Base-by-base conservation (phyloP, 352 stramenopile genomes). In the Hyphochytrium catenoides region DNA sequence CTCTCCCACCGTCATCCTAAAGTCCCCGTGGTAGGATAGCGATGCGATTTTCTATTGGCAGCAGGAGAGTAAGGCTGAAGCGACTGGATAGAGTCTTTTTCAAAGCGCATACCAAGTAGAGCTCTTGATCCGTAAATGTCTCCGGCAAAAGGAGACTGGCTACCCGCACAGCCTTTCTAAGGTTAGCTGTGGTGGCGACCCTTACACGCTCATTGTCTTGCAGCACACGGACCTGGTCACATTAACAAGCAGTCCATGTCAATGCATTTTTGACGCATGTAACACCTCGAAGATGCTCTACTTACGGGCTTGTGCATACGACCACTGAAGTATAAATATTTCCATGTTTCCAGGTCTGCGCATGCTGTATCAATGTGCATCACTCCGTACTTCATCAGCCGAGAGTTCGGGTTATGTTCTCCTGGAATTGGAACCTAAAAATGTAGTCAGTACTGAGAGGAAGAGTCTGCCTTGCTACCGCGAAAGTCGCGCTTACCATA, bases 1-100 rank as follows among this genome's bases (percentile, higher is more conserved):
- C 46, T 88, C 73, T 5, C 70, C 70, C 43, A 88, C 84, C 19
- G 53, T 67, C 73, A 88, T 88, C 23, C 73, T 66, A 36, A 86
- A 85, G 46, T 88, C 73, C 23, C 73, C 73, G 11, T 74, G 31
- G 47, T 88, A 88, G 29, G 73, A 88, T 31, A 88, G 82, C 2
- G 71, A 66, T 11, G 73, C 73, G 20, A 86, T 83, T 52, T 68
- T 73, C 68, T 83, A 34, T 48, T 31, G n/a, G 34, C 37, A 44
- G n/a, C 42, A 24, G 48, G 46, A 14, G 29, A 14, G 25, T 50
- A 36, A 27, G 46, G 43, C n/a, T 53, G 46, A 18, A 32, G 38
- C 25, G 32, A 15, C 17, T 36, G 23, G 42, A 48, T 35, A 11
- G 26, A 26, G 5, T 24, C 23, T 8, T 19, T 22, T 12, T 31